A percentile compares a stretch with the other conserved stretches of the same genome.
Conservation (phyloP, 2,329 filamentous ascomycete species). For the Pezizomycotina sp. region DNA sequence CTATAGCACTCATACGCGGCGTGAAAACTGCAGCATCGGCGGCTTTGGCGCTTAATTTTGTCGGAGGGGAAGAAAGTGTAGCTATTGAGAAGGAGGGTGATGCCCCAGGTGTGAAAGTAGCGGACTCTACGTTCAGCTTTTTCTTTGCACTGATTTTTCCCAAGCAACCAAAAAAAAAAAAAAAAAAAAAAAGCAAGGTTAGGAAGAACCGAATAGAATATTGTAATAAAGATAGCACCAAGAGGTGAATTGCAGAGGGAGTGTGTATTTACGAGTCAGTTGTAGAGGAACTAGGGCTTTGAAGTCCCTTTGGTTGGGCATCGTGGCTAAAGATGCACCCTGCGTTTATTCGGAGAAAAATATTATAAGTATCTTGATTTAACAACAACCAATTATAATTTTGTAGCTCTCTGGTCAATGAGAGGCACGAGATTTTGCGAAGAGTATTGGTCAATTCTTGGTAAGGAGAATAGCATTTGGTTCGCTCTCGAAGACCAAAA, state of each 20-base stretch:
- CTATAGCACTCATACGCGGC: constrained; percentile 40
- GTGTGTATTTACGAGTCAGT: constrained; percentile 25
- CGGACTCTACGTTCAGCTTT: constrained; percentile 84
- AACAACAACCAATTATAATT: no score
- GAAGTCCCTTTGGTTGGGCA: constrained; percentile 27
- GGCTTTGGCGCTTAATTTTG: constrained; percentile 72
- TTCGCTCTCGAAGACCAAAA: no score
- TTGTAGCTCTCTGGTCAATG: no score
- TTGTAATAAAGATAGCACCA: constrained; percentile 13
- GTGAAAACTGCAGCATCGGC: constrained; percentile 80
- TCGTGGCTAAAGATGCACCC: constrained; percentile 80
- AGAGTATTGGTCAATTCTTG: no score
- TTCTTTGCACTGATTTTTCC: constrained; percentile 43
- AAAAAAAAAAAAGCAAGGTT: no score
- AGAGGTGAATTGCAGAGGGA: constrained; percentile 1
- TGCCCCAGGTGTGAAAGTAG: constrained; percentile 65
- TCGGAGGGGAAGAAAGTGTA: constrained; percentile 33
- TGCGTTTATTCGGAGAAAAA: no score
- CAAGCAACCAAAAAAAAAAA: no score
- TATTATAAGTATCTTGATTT: no score
- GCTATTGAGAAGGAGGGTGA: constrained; percentile 18
- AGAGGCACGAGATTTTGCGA: no score
- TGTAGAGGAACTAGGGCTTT: constrained; percentile 15
- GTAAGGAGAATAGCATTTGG: no score
- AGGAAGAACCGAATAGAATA: background rate